Evolutionary conservation across 1,284 basidiomycete species (phyloP).

Genomic region (Tilletia horrida): DNA sequence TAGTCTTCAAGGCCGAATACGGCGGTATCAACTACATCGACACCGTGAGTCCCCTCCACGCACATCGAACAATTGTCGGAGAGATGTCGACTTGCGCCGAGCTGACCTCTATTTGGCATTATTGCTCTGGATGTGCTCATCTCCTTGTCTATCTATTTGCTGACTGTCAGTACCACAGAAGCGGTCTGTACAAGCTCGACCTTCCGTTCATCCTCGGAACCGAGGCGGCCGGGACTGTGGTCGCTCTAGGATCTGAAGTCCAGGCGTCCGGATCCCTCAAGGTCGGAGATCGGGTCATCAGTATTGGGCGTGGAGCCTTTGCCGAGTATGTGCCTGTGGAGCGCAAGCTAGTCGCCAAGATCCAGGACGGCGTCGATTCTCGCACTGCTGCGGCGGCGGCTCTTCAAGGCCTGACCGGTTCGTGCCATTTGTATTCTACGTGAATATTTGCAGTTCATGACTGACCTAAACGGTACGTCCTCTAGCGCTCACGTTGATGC

Average conservation of each 20-base stretch:
- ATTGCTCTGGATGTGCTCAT: too few relatives aligned
- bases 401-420: constrained; percentile 72
- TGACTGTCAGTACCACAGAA: constrained; percentile 43
- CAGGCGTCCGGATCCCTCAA: constrained; percentile 54
- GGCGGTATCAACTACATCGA: constrained; percentile 63
- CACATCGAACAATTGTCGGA: too few relatives aligned
- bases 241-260: constrained; percentile 59
- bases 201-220: constrained; percentile 75
- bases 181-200: constrained; percentile 59
- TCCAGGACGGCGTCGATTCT: constrained; percentile 62
- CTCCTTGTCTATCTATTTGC: too few relatives aligned
- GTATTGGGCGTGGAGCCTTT: constrained; percentile 65
- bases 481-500: constrained; percentile 68
- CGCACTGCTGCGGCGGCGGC: constrained; percentile 67
- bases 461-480: too few relatives aligned
- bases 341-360: constrained; percentile 65
- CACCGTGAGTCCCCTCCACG: too few relatives aligned
- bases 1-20: constrained; percentile 71
- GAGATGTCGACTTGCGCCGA: too few relatives aligned
- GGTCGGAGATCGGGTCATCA: constrained; percentile 66
- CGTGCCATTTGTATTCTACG: background rate
- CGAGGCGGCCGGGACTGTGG: constrained; percentile 73
- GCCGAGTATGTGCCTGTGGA: constrained; percentile 73
- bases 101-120: too few relatives aligned
- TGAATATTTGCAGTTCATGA: too few relatives aligned